Percentiles rank a stretch among this genome's conserved stretches.
phyloP scores from a whole-genome alignment of 2,329 filamentous ascomycete species.

The Colletotrichum lupini region DNA sequence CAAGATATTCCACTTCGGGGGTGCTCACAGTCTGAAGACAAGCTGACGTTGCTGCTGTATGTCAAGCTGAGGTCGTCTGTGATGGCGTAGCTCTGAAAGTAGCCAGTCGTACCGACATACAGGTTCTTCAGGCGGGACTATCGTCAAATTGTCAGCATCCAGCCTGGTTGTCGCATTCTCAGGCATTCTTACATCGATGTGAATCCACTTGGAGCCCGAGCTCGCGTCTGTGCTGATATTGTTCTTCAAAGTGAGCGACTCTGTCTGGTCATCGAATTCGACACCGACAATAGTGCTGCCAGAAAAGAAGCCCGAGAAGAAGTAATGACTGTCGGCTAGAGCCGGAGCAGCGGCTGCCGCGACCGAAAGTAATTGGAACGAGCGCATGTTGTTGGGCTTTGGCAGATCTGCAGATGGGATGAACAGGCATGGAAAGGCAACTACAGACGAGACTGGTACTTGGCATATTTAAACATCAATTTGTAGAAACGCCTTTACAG shows the following conservation, averaged over 20 bases:
- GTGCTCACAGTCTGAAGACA: conserved; percentile 32
- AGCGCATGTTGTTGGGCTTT: conserved; percentile 8
- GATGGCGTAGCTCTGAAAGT: conserved; percentile 26
- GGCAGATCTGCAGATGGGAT: no score
- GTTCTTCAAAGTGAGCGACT: conserved; percentile 38
- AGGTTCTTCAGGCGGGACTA: conserved; percentile 26
- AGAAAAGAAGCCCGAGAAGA: conserved; percentile 25
- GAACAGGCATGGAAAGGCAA: background rate
- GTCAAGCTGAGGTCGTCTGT: conserved; percentile 21
- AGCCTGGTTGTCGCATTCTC: no score
- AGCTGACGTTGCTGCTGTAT: conserved; percentile 23
- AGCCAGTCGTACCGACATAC: conserved; percentile 21
- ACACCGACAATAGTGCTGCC: conserved; percentile 26
- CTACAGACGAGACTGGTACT: background rate
- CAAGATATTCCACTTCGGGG: no score
- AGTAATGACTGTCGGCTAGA: conserved; percentile 21
- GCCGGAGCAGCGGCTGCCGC: conserved; percentile 1
- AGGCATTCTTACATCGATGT: conserved; percentile 32
- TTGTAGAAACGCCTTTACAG: background rate
- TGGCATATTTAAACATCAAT: background rate
- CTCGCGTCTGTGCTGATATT: conserved; percentile 37
- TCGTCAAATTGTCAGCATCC: background rate
- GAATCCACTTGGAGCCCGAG: conserved; percentile 38
- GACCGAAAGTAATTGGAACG: background rate
- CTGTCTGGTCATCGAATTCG: conserved; percentile 40